A percentile compares a stretch with the other conserved stretches of the same genome.
Conservation (phyloP, 768 basidiomycete genomes). For the Cubamyces lactineus region DNA sequence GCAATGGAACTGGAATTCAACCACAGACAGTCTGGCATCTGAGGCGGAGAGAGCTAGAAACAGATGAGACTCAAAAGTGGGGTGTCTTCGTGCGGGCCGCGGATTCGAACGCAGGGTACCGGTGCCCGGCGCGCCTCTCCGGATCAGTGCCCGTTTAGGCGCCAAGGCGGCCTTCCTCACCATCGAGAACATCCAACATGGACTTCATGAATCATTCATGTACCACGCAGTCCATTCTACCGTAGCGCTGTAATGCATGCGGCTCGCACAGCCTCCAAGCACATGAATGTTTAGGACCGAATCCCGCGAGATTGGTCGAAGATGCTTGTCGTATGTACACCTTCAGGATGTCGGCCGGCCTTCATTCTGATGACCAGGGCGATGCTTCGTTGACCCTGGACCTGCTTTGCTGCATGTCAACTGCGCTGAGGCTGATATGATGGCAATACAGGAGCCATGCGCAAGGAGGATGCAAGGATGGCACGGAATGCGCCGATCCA, state of each 20-base stretch:
- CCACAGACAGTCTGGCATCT: background rate
- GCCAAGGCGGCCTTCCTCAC: background rate
- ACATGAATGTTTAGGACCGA: background rate
- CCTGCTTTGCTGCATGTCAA: too few species aligned
- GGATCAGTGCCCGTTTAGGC: too few species aligned
- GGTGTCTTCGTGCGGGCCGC: slow-evolving; percentile 7
- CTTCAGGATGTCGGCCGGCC: background rate
- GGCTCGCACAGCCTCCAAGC: background rate
- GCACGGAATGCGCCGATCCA: too few species aligned
- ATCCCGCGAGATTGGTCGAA: background rate
- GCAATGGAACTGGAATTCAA: slow-evolving; percentile 10
- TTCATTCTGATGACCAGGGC: background rate
- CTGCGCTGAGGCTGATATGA: too few species aligned
- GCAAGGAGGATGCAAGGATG: too few species aligned
- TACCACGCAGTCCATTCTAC: background rate
- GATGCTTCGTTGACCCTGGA: background rate
- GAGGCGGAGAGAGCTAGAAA: too few species aligned
- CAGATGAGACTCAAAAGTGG: background rate
- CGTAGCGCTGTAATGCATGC: background rate
- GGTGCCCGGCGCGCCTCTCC: too few species aligned
- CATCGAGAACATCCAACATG: background rate
- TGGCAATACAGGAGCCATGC: too few species aligned
- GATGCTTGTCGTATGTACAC: background rate
- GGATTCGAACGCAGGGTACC: too few species aligned
- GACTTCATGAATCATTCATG: background rate